Conservation (phyloP, 129 eudicot genomes). For the Sambucus nigra region DNA sequence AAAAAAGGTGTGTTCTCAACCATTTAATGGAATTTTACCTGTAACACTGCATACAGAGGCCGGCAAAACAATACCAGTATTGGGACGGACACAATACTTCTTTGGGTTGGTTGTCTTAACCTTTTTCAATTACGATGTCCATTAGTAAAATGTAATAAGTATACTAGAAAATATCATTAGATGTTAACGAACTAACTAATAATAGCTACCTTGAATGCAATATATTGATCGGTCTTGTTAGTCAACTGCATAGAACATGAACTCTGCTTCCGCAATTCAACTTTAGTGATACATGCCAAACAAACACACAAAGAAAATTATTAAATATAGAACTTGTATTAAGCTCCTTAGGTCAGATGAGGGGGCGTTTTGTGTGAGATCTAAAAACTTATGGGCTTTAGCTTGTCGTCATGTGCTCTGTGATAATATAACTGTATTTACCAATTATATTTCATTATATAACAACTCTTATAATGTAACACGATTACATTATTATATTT, state of each 20-base stretch:
- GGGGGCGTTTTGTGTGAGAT: too few relatives aligned
- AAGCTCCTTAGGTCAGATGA: too few relatives aligned
- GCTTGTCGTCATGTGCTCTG: too few relatives aligned
- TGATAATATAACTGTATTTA: too few relatives aligned
- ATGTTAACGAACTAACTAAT: too few relatives aligned
- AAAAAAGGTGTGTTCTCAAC: too few relatives aligned
- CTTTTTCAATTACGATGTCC: constrained; percentile 23
- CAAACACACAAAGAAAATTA: constrained; percentile 3
- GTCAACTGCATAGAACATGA: constrained; percentile 78
- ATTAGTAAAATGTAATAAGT: constrained; percentile 9
- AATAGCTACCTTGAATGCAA: constrained; percentile 73
- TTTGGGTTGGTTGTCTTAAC: constrained; percentile 95
- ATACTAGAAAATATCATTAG: too few relatives aligned
- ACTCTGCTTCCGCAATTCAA: constrained; percentile 91
- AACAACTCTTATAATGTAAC: too few relatives aligned
- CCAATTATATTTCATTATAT: too few relatives aligned
- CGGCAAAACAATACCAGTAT: constrained; percentile 79
- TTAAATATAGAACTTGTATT: too few relatives aligned
- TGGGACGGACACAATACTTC: constrained; percentile 91
- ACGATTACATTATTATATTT: too few relatives aligned
- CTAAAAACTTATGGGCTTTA: too few relatives aligned
- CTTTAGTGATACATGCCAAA: constrained; percentile 29
- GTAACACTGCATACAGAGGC: constrained; percentile 72
- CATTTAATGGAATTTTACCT: constrained; percentile 29
- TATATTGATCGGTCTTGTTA: constrained; percentile 77